Conservation (phyloP, 208 protist genomes). For the Crithidia bombi region DNA sequence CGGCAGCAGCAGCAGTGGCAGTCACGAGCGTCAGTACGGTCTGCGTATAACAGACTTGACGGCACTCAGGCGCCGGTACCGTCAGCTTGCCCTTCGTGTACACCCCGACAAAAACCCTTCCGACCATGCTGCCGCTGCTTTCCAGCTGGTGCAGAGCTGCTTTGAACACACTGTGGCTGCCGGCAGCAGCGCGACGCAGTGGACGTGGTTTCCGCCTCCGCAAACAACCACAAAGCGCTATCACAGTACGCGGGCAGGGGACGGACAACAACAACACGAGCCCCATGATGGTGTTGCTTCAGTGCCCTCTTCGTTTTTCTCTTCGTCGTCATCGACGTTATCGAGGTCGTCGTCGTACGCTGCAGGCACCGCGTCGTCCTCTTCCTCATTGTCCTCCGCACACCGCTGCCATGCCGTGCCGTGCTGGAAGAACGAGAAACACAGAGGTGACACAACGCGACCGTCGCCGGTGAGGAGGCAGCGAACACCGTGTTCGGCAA, state of each 20-base stretch:
- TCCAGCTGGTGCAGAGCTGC: conserved; percentile 59
- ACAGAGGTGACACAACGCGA: not conserved
- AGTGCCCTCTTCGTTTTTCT: conserved; percentile 18
- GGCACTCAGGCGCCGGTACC: conserved; percentile 69
- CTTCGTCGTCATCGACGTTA: conserved; percentile 7
- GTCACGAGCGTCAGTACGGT: not conserved
- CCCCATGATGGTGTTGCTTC: conserved; percentile 12
- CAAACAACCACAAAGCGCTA: not conserved
- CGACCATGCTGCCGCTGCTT: conserved; percentile 47
- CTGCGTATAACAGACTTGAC: conserved; percentile 10
- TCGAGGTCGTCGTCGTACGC: not conserved
- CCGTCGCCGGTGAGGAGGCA: not conserved
- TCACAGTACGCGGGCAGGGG: not conserved
- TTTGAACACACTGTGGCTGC: conserved; percentile 39
- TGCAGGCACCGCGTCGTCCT: not conserved
- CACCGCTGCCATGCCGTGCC: not conserved
- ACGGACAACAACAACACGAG: not conserved
- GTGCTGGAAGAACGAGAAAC: too few species aligned
- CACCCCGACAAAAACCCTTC: conserved; percentile 88
- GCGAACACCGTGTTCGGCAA: not conserved
- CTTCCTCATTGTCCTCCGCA: not conserved
- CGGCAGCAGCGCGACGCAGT: not conserved
- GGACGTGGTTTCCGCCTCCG: not conserved
- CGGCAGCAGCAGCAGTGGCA: not conserved
- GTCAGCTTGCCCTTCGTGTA: conserved; percentile 54